These are phyloP conservation scores for Debaryomyces udenii DNA, from an alignment of 1,139 yeast genomes.

Conservation along the genomic window DNA sequence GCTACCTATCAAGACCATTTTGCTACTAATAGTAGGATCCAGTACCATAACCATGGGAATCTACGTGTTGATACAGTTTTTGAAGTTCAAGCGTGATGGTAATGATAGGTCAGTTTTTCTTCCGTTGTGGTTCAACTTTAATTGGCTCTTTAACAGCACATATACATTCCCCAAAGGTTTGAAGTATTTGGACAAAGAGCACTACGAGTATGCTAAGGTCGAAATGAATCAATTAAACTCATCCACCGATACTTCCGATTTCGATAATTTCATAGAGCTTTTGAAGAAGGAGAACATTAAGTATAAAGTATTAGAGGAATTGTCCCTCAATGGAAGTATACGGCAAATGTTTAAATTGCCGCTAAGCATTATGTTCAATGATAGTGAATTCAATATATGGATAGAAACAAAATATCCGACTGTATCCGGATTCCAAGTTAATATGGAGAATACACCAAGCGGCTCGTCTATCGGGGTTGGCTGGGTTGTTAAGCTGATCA, in stretches of 20 bases:
- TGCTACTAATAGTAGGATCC: constrained; percentile 26
- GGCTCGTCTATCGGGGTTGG: constrained; percentile 10
- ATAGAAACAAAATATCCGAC: constrained; percentile 33
- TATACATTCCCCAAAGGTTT: constrained; percentile 30
- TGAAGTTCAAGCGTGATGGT: constrained; percentile 18
- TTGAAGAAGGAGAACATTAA: constrained; percentile 28
- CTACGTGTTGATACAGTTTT: constrained; percentile 27
- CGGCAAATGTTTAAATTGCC: constrained; percentile 36
- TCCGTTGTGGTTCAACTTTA: constrained; percentile 38
- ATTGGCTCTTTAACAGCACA: constrained; percentile 25
- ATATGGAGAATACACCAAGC: constrained; percentile 15
- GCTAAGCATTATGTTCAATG: constrained; percentile 19
- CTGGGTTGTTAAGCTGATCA: constrained; percentile 36
- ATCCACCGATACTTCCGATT: constrained; percentile 10
- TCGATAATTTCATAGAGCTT: constrained; percentile 17
- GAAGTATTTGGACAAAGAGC: constrained; percentile 30
- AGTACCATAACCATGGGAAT: constrained; percentile 28
- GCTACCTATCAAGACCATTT: constrained; percentile 26
- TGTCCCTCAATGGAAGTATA: constrained; percentile 26
- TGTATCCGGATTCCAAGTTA: constrained; percentile 33
- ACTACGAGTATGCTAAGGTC: constrained; percentile 16
- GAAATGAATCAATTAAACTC: constrained; percentile 11
- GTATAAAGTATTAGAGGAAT: constrained; percentile 32
- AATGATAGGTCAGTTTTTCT: constrained; percentile 22
- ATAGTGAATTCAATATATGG: constrained; percentile 30